Base-by-base conservation (phyloP, 1,284 basidiomycete species). In the Stereum hirsutum region DNA sequence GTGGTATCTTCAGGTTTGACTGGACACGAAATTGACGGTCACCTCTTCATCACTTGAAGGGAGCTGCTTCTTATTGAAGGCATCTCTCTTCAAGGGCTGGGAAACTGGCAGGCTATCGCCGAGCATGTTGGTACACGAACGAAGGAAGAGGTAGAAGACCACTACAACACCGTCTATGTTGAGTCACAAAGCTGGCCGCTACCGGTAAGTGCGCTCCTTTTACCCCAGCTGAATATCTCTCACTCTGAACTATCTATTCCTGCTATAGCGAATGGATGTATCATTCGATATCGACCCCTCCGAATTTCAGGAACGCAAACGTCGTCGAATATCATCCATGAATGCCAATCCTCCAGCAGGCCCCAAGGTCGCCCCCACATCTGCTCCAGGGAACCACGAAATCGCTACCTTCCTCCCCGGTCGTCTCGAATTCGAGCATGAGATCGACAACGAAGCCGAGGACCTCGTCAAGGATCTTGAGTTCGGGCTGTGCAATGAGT, bases 101-200 rank as follows among this genome's bases (percentile, higher is more conserved):
- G 96, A 11, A 99, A 98, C 62, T 99, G 95, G 95, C 83, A 88
- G 57, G 94, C 95, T 57, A 91, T 96, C 41, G 89, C 94, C 2
- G 93, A 96, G 55, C 91, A 98, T 55, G 81, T 99, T 42, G 95
- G 96, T 5, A 96, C 93, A 5, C 75, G 94, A 43, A 89, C 91
- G 6, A 94, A 88, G 60, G 93, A 97, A 57, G 95, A 99, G 57
- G 90, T 94, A 21, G 88, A 95, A 62, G 66, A 81, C 42, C 95
- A 99, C 65, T 99, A 99, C 62, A 73, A 81, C 38, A 61, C 75
- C 34, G 78, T 89, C 25, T 99, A 94, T 57, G 75, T 97, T 45
- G 75, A 84, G 48, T 86, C 85, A 19, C 70, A 74, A 23, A 56
- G 76, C 48, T 91, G 85, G 79, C 91, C 91, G 17, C 60, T 81